A percentile compares a stretch with the other conserved stretches of the same genome.
Conservation (phyloP, 2,329 filamentous ascomycete species). For the Epichloe sibirici region DNA sequence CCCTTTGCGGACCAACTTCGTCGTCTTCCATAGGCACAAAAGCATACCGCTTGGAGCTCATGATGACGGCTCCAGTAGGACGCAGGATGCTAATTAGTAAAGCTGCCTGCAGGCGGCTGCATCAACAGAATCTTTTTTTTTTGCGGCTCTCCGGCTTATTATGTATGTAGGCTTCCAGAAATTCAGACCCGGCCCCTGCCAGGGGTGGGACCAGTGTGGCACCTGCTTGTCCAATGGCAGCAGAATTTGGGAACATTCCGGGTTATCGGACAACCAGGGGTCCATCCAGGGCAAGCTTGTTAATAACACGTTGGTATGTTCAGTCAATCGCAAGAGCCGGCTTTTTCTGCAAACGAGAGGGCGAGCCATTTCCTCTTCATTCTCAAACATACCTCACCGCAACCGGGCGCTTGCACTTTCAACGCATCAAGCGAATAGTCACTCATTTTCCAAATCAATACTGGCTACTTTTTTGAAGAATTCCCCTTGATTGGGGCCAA, state of each 20-base stretch:
- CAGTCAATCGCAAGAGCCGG: not conserved
- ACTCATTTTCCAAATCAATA: not conserved
- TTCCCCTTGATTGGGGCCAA: constrained; percentile 8
- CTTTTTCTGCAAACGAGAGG: not conserved
- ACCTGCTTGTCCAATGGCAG: no score
- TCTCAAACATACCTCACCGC: not conserved
- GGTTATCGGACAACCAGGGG: no score
- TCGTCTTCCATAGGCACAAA: constrained; percentile 56
- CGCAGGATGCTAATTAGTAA: not conserved
- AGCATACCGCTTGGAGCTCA: constrained; percentile 51
- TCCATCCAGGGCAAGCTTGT: constrained; percentile 10
- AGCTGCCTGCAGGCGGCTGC: no score
- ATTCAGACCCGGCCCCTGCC: no score
- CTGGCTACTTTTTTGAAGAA: not conserved
- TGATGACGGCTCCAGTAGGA: constrained; percentile 11
- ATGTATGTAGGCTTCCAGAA: no score
- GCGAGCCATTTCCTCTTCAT: not conserved
- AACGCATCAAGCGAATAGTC: constrained; percentile 1
- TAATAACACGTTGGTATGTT: constrained; percentile 27
- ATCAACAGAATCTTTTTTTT: no score
- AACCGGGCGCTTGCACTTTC: constrained; percentile 5
- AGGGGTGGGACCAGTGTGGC: no score
- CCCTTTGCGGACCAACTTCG: constrained; percentile 43
- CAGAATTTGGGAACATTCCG: no score
- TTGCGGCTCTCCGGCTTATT: no score